Evolutionary conservation across 2,329 filamentous ascomycete species (phyloP).

Genomic region (Fusarium incarnatum): DNA sequence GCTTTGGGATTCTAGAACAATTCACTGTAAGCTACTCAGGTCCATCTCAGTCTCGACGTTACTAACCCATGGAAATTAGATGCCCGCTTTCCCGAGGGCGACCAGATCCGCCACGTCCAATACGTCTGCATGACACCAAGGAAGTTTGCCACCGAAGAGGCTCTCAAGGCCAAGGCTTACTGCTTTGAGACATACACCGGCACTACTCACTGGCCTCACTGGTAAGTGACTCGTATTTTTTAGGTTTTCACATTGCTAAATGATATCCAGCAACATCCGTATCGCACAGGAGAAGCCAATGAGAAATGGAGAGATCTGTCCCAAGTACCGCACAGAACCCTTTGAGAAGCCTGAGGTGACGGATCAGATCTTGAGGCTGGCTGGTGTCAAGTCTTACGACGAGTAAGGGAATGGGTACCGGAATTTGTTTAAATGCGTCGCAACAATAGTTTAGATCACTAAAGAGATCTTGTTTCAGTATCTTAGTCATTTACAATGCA

Average conservation of each 20-base stretch:
- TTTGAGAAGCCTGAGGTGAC: constrained; percentile 39
- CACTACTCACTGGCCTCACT: constrained; percentile 15
- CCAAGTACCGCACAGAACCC: constrained; percentile 39
- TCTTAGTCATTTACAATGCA: not conserved
- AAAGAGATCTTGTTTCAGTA: constrained; percentile 5
- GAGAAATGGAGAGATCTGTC: constrained; percentile 37
- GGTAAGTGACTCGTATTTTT: not conserved
- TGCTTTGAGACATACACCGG: not conserved
- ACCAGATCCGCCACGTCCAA: constrained; percentile 52
- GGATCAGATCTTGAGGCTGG: constrained; percentile 31
- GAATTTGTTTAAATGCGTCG: not conserved
- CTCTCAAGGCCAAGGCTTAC: not conserved
- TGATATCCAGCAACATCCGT: constrained; percentile 20
- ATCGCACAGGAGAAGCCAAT: constrained; percentile 39
- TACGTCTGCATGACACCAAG: constrained; percentile 26
- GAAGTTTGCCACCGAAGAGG: constrained; percentile 20
- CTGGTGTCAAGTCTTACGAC: constrained; percentile 38
- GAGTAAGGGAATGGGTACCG: not conserved
- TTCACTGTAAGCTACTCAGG: too few species aligned
- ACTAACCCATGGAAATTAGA: too few species aligned
- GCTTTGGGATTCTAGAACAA: constrained; percentile 50
- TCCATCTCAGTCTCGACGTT: too few species aligned
- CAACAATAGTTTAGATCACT: not conserved
- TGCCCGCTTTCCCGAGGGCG: constrained; percentile 47
- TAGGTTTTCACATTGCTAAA: not conserved